Conservation (phyloP, 345 rosid genomes). For the Cochlearia excelsa region DNA sequence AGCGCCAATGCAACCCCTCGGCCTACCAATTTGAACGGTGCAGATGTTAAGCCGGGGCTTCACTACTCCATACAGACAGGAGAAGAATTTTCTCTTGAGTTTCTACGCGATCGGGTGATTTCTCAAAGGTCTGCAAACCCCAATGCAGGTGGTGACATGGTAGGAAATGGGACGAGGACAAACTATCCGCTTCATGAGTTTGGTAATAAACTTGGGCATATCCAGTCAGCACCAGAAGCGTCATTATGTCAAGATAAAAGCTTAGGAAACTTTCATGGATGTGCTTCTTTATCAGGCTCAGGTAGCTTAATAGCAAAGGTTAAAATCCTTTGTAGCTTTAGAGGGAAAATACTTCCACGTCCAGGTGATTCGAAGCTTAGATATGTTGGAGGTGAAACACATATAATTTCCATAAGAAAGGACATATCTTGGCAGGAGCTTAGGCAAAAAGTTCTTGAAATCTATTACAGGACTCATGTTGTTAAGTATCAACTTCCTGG, state of each 20-base stretch:
- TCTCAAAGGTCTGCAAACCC: slow-evolving; percentile 51
- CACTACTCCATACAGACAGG: slow-evolving; percentile 85
- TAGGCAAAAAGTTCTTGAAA: slow-evolving; percentile 53
- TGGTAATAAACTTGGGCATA: slow-evolving; percentile 45
- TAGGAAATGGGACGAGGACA: slow-evolving; percentile 44
- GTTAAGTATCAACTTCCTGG: slow-evolving; percentile 95
- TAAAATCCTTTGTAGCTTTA: slow-evolving; percentile 86
- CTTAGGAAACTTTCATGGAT: slow-evolving; percentile 36
- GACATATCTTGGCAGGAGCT: slow-evolving; percentile 67
- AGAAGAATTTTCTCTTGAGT: slow-evolving; percentile 89
- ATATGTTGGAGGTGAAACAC: slow-evolving; percentile 90
- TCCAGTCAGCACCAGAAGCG: slow-evolving; percentile 48
- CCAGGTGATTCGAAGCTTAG: slow-evolving; percentile 90
- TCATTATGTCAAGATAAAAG: slow-evolving; percentile 41
- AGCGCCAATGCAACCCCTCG: slow-evolving; percentile 35
- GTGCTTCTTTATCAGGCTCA: slow-evolving; percentile 44
- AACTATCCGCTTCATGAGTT: slow-evolving; percentile 43
- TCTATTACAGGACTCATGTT: slow-evolving; percentile 58
- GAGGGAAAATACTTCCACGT: slow-evolving; percentile 80
- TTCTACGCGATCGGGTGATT: slow-evolving; percentile 75
- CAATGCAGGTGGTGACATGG: slow-evolving; percentile 43
- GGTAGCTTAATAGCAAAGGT: slow-evolving; percentile 46
- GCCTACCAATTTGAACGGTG: slow-evolving; percentile 43
- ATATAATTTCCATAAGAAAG: slow-evolving; percentile 56
- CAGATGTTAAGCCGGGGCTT: slow-evolving; percentile 68